These are phyloP conservation scores for Xylaria cubensis DNA, from an alignment of 495 filamentous ascomycete species.

Conservation along the genomic window DNA sequence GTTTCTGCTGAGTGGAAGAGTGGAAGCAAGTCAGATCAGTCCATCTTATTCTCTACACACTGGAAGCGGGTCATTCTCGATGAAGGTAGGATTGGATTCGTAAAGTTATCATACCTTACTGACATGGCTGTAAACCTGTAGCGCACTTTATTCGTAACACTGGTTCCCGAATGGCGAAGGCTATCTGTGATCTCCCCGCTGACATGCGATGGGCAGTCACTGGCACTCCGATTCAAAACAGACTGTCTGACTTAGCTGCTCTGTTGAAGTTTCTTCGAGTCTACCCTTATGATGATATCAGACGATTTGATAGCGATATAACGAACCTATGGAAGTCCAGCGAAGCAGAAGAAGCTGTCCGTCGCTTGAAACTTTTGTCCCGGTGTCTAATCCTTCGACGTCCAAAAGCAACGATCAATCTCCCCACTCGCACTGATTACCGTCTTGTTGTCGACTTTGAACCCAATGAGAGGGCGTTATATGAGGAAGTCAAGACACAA, in stretches of 20 bases:
- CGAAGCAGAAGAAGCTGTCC: slow-evolving; percentile 36
- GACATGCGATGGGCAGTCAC: slow-evolving; percentile 52
- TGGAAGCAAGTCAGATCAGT: neutral
- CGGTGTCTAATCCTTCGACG: neutral
- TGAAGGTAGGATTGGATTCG: slow-evolving; percentile 45
- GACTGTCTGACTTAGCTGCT: slow-evolving; percentile 44
- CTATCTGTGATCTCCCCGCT: slow-evolving; percentile 43
- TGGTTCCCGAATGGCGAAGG: slow-evolving; percentile 42
- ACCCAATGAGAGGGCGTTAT: neutral
- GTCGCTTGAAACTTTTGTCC: slow-evolving; percentile 39
- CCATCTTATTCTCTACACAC: slow-evolving; percentile 32
- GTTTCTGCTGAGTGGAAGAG: slow-evolving; percentile 8
- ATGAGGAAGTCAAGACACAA: neutral
- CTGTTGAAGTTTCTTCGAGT: slow-evolving; percentile 49
- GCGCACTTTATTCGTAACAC: slow-evolving; percentile 52
- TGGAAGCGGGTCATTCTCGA: slow-evolving; percentile 55
- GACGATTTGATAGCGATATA: slow-evolving; percentile 45
- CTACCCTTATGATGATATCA: slow-evolving; percentile 47
- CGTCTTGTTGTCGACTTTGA: neutral
- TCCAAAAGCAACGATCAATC: neutral
- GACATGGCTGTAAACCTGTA: slow-evolving; percentile 23
- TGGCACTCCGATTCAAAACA: slow-evolving; percentile 55
- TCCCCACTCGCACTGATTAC: neutral
- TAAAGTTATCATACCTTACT: neutral
- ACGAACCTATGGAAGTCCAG: slow-evolving; percentile 42